Evolutionary conservation across 1,284 basidiomycete species (phyloP).

Genomic region (Phellopilus nigrolimitatus): DNA sequence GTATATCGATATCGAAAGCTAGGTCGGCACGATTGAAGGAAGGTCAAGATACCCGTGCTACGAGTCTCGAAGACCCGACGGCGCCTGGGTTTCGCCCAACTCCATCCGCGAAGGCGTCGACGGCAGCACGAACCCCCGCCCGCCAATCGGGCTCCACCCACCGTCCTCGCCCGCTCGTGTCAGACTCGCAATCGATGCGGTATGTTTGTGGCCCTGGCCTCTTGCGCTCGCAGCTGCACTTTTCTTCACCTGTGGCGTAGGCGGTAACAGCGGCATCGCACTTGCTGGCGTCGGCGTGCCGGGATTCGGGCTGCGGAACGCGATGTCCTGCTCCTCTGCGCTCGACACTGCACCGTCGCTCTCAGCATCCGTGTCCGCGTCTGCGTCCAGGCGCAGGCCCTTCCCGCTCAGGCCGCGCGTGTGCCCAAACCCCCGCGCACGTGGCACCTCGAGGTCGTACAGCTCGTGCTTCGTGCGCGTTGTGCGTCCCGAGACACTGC

Average conservation of each 20-base stretch:
- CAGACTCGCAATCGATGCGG: constrained; percentile 75
- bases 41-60: too few species aligned
- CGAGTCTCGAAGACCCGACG: neutral
- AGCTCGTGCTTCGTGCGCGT: constrained; percentile 65
- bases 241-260: constrained; percentile 20
- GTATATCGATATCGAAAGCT: neutral
- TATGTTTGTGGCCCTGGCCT: constrained; percentile 59
- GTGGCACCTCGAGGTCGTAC: constrained; percentile 60
- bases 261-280: constrained; percentile 32
- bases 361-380: constrained; percentile 22
- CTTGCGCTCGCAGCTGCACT: constrained; percentile 22
- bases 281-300: constrained; percentile 37
- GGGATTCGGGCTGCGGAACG: constrained; percentile 56
- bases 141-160: constrained; percentile 70
- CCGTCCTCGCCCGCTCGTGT: constrained; percentile 69
- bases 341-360: constrained; percentile 54
- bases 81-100: neutral
- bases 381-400: constrained; percentile 36
- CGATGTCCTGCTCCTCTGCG: constrained; percentile 60
- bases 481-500: constrained; percentile 28
- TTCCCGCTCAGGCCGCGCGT: constrained; percentile 26
- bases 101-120: constrained; percentile 21
- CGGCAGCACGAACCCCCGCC: constrained; percentile 32
- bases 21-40: too few species aligned
- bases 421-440: constrained; percentile 23